Evolutionary conservation across 2,329 filamentous ascomycete species (phyloP).

Genomic region (Curvularia eragrostidis): DNA sequence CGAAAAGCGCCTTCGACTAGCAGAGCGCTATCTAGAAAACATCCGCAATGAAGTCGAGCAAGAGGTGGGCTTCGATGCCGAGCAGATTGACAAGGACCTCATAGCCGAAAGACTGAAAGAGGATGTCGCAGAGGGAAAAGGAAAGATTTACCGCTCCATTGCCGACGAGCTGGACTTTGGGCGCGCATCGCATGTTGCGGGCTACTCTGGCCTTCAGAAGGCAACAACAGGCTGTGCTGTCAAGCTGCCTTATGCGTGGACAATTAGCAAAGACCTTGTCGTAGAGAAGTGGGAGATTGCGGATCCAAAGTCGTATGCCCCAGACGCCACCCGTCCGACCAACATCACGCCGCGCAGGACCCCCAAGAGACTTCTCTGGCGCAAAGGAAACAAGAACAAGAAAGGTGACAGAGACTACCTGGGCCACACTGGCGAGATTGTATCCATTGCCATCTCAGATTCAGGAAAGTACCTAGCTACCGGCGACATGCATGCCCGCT

Average conservation of each 20-base stretch:
- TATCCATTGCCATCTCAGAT: constrained; percentile 83
- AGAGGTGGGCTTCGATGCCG: constrained; percentile 88
- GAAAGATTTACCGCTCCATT: constrained; percentile 83
- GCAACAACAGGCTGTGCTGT: constrained; percentile 81
- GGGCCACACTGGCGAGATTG: constrained; percentile 80
- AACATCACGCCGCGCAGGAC: constrained; percentile 63
- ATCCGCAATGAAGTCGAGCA: constrained; percentile 76
- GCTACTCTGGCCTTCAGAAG: constrained; percentile 79
- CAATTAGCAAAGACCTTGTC: constrained; percentile 81
- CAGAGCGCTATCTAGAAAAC: constrained; percentile 92
- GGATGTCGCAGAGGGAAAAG: constrained; percentile 90
- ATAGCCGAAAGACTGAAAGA: constrained; percentile 86
- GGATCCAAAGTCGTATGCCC: constrained; percentile 51
- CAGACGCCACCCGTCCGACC: constrained; percentile 32
- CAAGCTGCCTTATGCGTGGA: constrained; percentile 83
- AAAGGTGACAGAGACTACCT: constrained; percentile 66
- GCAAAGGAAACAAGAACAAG: constrained; percentile 66
- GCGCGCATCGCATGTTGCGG: constrained; percentile 71
- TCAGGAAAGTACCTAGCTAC: constrained; percentile 92
- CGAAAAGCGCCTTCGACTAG: constrained; percentile 83
- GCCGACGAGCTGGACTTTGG: constrained; percentile 74
- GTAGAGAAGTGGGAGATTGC: constrained; percentile 91
- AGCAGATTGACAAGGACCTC: constrained; percentile 88
- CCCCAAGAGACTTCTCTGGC: constrained; percentile 68
- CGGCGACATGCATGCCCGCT: constrained; percentile 80